Evolutionary conservation across 2,329 filamentous ascomycete genomes (phyloP).

Genomic region (Dactylellina cionopaga): DNA sequence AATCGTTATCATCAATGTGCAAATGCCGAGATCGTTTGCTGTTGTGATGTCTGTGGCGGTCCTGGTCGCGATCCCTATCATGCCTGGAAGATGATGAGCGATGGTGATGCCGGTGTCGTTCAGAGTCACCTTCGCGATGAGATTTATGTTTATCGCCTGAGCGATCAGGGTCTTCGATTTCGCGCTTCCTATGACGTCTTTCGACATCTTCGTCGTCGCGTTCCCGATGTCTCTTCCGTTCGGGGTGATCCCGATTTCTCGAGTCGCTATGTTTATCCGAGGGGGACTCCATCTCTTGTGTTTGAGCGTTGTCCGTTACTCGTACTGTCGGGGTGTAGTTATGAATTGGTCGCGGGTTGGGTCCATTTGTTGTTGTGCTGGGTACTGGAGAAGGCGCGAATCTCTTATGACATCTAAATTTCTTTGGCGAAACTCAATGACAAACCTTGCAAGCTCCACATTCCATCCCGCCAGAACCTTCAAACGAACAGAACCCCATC

Average conservation of each 20-base stretch:
- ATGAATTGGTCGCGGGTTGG: not conserved
- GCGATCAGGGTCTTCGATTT: constrained; percentile 61
- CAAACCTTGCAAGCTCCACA: constrained; percentile 49
- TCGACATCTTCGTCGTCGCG: constrained; percentile 48
- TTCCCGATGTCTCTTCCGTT: constrained; percentile 46
- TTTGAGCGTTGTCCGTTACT: not conserved
- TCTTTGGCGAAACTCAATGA: constrained; percentile 33
- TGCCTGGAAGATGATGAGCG: constrained; percentile 69
- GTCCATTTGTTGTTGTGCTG: not conserved
- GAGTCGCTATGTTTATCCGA: constrained; percentile 22
- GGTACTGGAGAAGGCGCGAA: constrained; percentile 4
- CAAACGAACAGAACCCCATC: too few species aligned
- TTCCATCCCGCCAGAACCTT: constrained; percentile 7
- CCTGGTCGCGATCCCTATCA: constrained; percentile 62
- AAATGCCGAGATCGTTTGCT: constrained; percentile 61
- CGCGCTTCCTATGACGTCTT: constrained; percentile 58
- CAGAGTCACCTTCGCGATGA: constrained; percentile 57
- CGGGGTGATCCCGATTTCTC: constrained; percentile 27
- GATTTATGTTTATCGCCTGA: constrained; percentile 60
- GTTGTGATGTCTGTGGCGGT: constrained; percentile 63
- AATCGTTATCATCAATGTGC: constrained; percentile 59
- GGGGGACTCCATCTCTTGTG: constrained; percentile 20
- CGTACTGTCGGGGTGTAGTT: not conserved
- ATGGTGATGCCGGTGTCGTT: constrained; percentile 70
- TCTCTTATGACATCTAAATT: not conserved